Conservation (phyloP, 108 stramenopile species). For the Aurantiochytrium sp. region DNA sequence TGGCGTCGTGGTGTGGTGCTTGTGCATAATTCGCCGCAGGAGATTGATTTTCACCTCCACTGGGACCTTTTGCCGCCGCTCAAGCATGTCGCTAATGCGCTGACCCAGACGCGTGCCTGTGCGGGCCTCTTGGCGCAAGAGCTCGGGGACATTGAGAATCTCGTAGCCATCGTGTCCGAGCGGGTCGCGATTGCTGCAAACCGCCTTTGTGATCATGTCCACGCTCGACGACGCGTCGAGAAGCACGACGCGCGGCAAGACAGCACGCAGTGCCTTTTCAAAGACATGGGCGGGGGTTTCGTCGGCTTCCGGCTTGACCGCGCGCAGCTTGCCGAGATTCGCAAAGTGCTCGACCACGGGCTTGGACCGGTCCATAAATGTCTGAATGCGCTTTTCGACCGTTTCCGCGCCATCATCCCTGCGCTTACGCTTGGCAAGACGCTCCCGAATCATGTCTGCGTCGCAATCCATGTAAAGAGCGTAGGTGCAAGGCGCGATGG, state of each 20-base stretch:
- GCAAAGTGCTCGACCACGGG: conserved; percentile 26
- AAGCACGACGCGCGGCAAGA: conserved; percentile 62
- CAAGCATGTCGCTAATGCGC: conserved; percentile 75
- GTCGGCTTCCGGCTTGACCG: not conserved
- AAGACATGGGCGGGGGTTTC: not conserved
- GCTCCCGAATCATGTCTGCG: conserved; percentile 29
- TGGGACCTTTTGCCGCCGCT: conserved; percentile 65
- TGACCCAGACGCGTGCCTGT: conserved; percentile 66
- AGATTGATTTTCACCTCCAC: conserved; percentile 67
- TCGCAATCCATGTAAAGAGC: conserved; percentile 4
- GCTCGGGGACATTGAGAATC: conserved; percentile 76
- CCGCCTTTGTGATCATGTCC: conserved; percentile 64
- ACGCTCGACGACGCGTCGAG: conserved; percentile 90
- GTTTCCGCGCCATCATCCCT: conserved; percentile 49
- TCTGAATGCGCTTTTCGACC: conserved; percentile 33
- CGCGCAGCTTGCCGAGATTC: not conserved
- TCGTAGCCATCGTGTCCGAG: conserved; percentile 72
- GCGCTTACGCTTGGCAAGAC: conserved; percentile 46
- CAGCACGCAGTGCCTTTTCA: not conserved
- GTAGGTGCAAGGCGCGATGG: conserved; percentile 1
- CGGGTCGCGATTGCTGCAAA: conserved; percentile 26
- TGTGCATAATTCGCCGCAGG: conserved; percentile 26
- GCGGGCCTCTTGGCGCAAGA: conserved; percentile 75
- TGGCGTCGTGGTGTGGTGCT: conserved; percentile 60
- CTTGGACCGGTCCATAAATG: not conserved